Evolutionary conservation across 805 yeast species (phyloP).

Genomic region (Schwanniomyces occidentalis): DNA sequence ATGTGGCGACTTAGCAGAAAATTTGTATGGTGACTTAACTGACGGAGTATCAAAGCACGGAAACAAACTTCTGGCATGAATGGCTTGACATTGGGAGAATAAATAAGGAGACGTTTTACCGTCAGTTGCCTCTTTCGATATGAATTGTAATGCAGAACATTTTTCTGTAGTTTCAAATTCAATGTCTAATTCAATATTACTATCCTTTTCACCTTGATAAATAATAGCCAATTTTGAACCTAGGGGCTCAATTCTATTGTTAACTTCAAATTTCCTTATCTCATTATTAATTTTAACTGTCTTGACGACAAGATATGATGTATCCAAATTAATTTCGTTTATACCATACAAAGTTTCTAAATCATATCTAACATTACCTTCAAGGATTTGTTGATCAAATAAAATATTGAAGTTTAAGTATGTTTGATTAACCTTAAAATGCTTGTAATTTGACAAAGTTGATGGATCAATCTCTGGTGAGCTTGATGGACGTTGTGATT

Average conservation of each 20-base stretch:
- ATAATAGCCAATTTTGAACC: conserved; percentile 56
- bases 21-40: conserved; percentile 64
- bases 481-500: conserved; percentile 22
- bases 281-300: conserved; percentile 45
- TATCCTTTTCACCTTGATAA: conserved; percentile 7
- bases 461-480: conserved; percentile 71
- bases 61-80: conserved; percentile 82
- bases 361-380: conserved; percentile 55
- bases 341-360: conserved; percentile 34
- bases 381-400: conserved; percentile 52
- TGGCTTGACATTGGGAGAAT: conserved; percentile 90
- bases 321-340: conserved; percentile 57
- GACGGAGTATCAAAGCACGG: conserved; percentile 94
- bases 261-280: conserved; percentile 28
- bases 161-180: conserved; percentile 68
- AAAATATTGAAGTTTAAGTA: conserved; percentile 51
- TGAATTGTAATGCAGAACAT: conserved; percentile 87
- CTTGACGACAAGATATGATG: conserved; percentile 58
- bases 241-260: conserved; percentile 50
- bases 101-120: conserved; percentile 70
- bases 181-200: conserved; percentile 34
- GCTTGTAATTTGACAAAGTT: conserved; percentile 69
- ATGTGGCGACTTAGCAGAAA: conserved; percentile 59
- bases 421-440: conserved; percentile 54
- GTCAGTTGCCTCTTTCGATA: conserved; percentile 70